Base-by-base conservation (phyloP, 192 early-diverging fungal genomes). In the Radiomyces spectabilis region DNA sequence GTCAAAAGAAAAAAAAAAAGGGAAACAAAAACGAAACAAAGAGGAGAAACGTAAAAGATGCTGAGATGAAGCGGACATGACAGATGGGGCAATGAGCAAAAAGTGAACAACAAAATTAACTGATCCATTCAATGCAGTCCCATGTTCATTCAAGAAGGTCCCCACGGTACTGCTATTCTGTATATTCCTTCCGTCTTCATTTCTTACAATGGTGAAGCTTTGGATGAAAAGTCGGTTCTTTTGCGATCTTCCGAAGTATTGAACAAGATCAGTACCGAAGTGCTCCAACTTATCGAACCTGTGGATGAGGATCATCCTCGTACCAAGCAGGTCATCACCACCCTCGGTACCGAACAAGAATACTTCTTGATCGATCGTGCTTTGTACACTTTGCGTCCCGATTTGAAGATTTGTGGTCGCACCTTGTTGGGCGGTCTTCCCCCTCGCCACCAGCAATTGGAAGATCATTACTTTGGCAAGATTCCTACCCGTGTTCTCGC, bases 391-490 rank as follows among this genome's bases (percentile, higher is more conserved):
- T 79, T 95, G 61, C 88, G 94, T 38, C 93, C 91, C 31, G 96
- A 99, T 68, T 79, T 99, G 48, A 97, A 97, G 85, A 93, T 92
- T 65, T 84, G 86, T 24, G 96, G 96, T 54, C 86, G 96, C 59
- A 97, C 93, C 35, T 78, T 99, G 31, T 65, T 99, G 35, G 96
- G 96, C 37, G 80, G 84, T 59, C 78, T 97, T 55, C 96, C 96
- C 35, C 92, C 96, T 54, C 90, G 92, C 66, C 94, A 97, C 72
- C 96, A 99, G 78, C 96, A 99, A 80, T 79, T 99, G 59, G 96
- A 99, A 71, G 96, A 99, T 73, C 96, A 99, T 78, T 99, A 99
- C 85, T 99, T 99, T 80, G 96, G 96, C 33, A 86, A 87, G 58
- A 93, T 98, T 51, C 96, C 96, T 42, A 80, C 86, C 50, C 86